Evolutionary conservation across 148 eudicot genomes (phyloP), one percentile per base, ranked within the genome.

Genomic region (Fagopyrum tataricum): DNA sequence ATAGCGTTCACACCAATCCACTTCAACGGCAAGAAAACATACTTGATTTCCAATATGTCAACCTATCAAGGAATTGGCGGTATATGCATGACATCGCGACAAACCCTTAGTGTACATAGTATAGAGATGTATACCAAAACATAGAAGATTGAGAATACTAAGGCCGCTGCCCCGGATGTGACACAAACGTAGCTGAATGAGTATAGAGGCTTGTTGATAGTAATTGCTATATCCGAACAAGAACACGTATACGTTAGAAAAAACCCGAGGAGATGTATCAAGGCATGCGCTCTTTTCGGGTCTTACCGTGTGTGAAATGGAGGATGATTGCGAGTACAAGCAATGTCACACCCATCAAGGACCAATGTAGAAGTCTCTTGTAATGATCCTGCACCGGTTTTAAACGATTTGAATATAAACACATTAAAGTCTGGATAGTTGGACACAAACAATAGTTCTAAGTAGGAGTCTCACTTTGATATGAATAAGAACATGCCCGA

Each of bases 1-100:
- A 90, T 93, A 7, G 96, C 96, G 74, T 93, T 93, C 98, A 90
- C 86, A 51, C 98, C 96, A 76, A 93, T 90, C 98, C 96, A 93
- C 80, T 90, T 90, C 62, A 93, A 79, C 9, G 92, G 90, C 31
- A 89, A 76, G 80, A 93, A 93, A 55, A 81, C 51, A 66, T 76
- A 80, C 49, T 83, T 84, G 48, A 83, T 69, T 17, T 74, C 81
- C 74, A 79, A 80, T 23, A 90, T 73, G 81, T 93, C 98, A 72
- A 90, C 92, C 98, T 93, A 86, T 68, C 5, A 64, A 40, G 20
- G 44, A 64, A 26, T 18, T 64, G 15, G 5, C n/a, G n/a, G n/a
- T n/a, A n/a, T n/a, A n/a, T n/a, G n/a, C n/a, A n/a, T n/a, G n/a
- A n/a, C n/a, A n/a, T n/a, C n/a, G n/a, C n/a, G n/a, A n/a, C n/a